Evolutionary conservation across 2,329 filamentous ascomycete species (phyloP).

Genomic region (Trichophaea hybrida): DNA sequence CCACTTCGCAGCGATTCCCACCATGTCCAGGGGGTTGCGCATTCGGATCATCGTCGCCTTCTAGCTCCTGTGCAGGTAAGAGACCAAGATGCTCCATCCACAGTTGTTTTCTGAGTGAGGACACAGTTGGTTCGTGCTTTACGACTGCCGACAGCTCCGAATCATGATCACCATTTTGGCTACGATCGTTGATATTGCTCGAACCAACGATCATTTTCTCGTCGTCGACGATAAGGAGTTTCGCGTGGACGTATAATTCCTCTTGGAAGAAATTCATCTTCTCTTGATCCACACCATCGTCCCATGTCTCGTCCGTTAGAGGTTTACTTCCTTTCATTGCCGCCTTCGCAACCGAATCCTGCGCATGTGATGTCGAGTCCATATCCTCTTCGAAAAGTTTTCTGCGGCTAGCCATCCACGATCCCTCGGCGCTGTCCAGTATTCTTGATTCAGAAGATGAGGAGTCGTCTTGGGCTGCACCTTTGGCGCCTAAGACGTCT

Average conservation of each 20-base stretch:
- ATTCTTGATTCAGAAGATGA: not conserved
- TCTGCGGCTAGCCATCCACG: not conserved
- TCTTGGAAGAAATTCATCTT: slow-evolving; percentile 86
- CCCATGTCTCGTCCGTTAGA: slow-evolving; percentile 59
- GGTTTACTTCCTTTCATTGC: slow-evolving; percentile 60
- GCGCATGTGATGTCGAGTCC: not conserved
- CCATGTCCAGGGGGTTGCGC: slow-evolving; percentile 53
- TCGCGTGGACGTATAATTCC: slow-evolving; percentile 88
- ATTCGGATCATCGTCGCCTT: slow-evolving; percentile 51
- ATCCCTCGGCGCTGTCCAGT: not conserved
- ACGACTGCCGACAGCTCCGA: slow-evolving; percentile 83
- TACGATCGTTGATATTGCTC: slow-evolving; percentile 82
- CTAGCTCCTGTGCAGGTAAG: slow-evolving; percentile 53
- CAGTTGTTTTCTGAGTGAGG: slow-evolving; percentile 64
- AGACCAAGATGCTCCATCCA: slow-evolving; percentile 87
- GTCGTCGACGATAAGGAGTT: slow-evolving; percentile 74
- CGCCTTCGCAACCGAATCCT: slow-evolving; percentile 54
- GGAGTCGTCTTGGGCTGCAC: not conserved
- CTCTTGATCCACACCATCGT: slow-evolving; percentile 59
- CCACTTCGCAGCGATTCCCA: slow-evolving; percentile 38
- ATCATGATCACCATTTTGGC: slow-evolving; percentile 77
- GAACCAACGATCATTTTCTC: slow-evolving; percentile 70
- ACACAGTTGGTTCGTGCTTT: slow-evolving; percentile 63
- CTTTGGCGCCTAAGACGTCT: slow-evolving; percentile 55
- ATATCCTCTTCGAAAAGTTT: not conserved